Conservation (phyloP, 305 asterid species). For the Fraxinus paxiana region DNA sequence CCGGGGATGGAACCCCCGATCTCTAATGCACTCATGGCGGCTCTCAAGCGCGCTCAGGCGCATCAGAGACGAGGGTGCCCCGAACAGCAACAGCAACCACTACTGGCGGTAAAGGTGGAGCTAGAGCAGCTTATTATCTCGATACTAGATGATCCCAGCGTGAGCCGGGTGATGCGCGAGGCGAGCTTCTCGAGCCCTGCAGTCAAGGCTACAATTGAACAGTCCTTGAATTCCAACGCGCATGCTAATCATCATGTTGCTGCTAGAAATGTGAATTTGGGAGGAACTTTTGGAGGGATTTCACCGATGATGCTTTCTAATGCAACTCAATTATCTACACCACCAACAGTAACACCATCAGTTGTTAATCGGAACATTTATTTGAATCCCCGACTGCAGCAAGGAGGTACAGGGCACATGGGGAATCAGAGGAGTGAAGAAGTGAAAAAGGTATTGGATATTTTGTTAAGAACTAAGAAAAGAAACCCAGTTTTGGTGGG, state of each 20-base stretch:
- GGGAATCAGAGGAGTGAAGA: slow-evolving; percentile 50
- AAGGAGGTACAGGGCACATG: slow-evolving; percentile 23
- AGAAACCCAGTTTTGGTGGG: slow-evolving; percentile 79
- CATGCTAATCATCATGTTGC: slow-evolving; percentile 19
- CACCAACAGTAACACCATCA: slow-evolving; percentile 14
- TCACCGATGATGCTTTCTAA: slow-evolving; percentile 35
- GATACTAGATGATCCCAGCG: slow-evolving; percentile 89
- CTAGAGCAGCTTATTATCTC: slow-evolving; percentile 85
- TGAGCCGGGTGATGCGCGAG: slow-evolving; percentile 91
- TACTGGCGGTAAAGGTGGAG: slow-evolving; percentile 85
- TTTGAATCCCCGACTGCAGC: slow-evolving; percentile 58
- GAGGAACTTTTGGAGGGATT: slow-evolving; percentile 35
- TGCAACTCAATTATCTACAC: slow-evolving; percentile 25
- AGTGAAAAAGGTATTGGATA: slow-evolving; percentile 57
- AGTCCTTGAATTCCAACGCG: slow-evolving; percentile 44
- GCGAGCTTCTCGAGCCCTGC: slow-evolving; percentile 91
- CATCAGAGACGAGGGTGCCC: slow-evolving; percentile 93
- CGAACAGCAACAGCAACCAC: slow-evolving; percentile 89
- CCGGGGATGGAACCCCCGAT: slow-evolving; percentile 74
- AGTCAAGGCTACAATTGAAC: slow-evolving; percentile 76
- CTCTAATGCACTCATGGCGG: slow-evolving; percentile 87
- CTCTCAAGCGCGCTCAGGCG: slow-evolving; percentile 85
- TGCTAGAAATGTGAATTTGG: slow-evolving; percentile 31
- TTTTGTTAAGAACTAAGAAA: slow-evolving; percentile 55
- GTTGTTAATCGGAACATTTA: slow-evolving; percentile 42